These are phyloP conservation scores for Ganoderma sinense DNA, from an alignment of 1,284 basidiomycete genomes.

Conservation along the genomic window DNA sequence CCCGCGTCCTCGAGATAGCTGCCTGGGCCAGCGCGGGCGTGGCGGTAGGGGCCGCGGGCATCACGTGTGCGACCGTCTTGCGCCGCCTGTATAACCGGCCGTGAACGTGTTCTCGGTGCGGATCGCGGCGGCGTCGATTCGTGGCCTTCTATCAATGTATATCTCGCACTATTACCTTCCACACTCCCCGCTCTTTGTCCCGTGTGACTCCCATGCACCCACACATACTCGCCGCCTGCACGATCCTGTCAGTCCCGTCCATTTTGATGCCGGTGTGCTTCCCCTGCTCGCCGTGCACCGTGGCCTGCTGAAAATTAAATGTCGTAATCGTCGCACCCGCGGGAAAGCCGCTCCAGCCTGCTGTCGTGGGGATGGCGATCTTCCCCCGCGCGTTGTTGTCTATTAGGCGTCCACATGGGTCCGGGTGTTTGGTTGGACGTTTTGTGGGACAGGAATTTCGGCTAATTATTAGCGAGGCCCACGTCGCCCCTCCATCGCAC, in stretches of 20 bases:
- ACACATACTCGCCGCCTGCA: neutral
- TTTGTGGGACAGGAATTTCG: slow-evolving; percentile 39
- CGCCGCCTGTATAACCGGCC: slow-evolving; percentile 43
- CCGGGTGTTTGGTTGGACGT: slow-evolving; percentile 29
- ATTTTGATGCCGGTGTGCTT: neutral
- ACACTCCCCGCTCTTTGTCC: neutral
- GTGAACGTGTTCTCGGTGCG: slow-evolving; percentile 23
- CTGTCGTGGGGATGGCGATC: slow-evolving; percentile 25
- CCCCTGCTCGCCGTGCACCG: neutral
- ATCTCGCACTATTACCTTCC: slow-evolving; percentile 1
- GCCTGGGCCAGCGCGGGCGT: slow-evolving; percentile 42
- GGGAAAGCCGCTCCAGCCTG: slow-evolving; percentile 18
- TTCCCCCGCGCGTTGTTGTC: slow-evolving; percentile 16
- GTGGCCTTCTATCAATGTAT: neutral
- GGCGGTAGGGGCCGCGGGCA: slow-evolving; percentile 46
- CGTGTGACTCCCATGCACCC: neutral
- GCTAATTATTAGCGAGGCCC: slow-evolving; percentile 29
- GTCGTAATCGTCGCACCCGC: slow-evolving; percentile 29
- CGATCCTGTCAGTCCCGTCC: neutral
- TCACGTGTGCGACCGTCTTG: slow-evolving; percentile 47
- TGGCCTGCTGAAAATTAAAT: slow-evolving; percentile 27
- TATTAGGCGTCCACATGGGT: slow-evolving; percentile 18
- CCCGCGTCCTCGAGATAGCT: slow-evolving; percentile 50
- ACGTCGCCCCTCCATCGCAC: neutral
- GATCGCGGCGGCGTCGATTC: slow-evolving; percentile 1